Base-by-base conservation (phyloP, 2,329 filamentous ascomycete genomes). In the Gnomoniopsis smithogilvyi region DNA sequence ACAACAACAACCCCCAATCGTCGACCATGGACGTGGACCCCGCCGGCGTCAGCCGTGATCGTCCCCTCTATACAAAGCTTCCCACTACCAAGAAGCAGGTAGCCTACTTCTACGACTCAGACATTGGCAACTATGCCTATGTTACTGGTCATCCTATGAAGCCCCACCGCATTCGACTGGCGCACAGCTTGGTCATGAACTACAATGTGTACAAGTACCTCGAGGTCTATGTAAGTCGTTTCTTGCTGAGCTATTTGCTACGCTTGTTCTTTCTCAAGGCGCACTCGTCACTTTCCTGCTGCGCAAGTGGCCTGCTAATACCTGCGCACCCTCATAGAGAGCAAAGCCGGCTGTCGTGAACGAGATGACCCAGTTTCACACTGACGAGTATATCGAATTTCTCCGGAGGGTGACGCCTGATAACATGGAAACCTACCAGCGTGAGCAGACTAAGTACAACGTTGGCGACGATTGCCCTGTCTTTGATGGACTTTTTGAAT, bases 131-230 rank as follows among this genome's bases (percentile, higher is more conserved):
- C 75, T 98, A 97, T 79, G 93, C 94, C 72, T 98, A 98, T 71
- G 92, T 96, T 59, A 92, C 92, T 63, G 92, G 92, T 21, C 95
- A 99, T 79, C 95, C 95, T 46, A 99, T 99, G 95, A 99, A 99
- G 76, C 95, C 95, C 63, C 96, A 96, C 84, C 89, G 95, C 22
- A 88, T 99, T 68, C 92, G 93, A 21, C 78, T 99, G 65, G 96
- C 95, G 52, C 96, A 99, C 74, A 95, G 96, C 69, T 83, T 99
- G 66, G 92, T 99, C 58, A 90, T 98, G 81, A 92, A 95, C 60
- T 98, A 98, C 78, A 92, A 94, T 62, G 85, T 98, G 62, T 96
- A 98, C 74, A 90, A 95, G 73, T 93, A 93, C 68, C 96, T 99
- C 89, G 94, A 98, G 73, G 89, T 96, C 50, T 97, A 96, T 72